Evolutionary conservation across 176 grass and related monocot species (phyloP), one percentile per base, ranked within the genome.

Genomic region (Lolium multiflorum): DNA sequence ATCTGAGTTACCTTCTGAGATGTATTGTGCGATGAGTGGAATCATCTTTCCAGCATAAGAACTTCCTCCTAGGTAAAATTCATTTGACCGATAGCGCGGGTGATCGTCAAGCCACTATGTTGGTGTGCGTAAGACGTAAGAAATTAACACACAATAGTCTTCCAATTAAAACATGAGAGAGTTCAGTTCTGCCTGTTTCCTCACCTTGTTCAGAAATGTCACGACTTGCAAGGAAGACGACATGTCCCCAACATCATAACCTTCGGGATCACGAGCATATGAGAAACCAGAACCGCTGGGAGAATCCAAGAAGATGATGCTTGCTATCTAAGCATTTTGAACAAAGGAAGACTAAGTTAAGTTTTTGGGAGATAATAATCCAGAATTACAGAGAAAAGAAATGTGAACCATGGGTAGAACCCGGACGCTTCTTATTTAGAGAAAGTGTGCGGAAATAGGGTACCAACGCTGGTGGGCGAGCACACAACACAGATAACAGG

Each of bases 211-310:
- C 16, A 96, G 68, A 73, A 96, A 96, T 24, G 25, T 85, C 3
- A 86, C 5, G 17, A 83, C 55, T 48, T 96, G 91, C 86, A 65
- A 63, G 7, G 87, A 91, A 11, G 91, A 82, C 9, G 68, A 76
- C 6, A 48, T 24, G 35, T 97, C 91, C n/a, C 88, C 88, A 4
- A 84, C 47, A 24, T 87, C 20, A 38, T 97, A 92, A 4, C 85
- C 94, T 64, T 82, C 87, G 0, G 82, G 44, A 28, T 87, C 44
- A 39, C 12, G 10, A 2, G 91, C 85, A 14, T 86, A 93, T 3
- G 94, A 94, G 66, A 97, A 97, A 24, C 91, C 92, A 31, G 91
- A 22, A 0, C 94, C 94, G 18, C 91, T 49, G 1, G 94, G 94
- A 38, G 94, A 86, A 62, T 96, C 91, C 37, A 91, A 20, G 57